A percentile compares a stretch with the other conserved stretches of the same genome.
phyloP scores from a whole-genome alignment of 441 rosid species.

The Pelargonium myrrhifolium region DNA sequence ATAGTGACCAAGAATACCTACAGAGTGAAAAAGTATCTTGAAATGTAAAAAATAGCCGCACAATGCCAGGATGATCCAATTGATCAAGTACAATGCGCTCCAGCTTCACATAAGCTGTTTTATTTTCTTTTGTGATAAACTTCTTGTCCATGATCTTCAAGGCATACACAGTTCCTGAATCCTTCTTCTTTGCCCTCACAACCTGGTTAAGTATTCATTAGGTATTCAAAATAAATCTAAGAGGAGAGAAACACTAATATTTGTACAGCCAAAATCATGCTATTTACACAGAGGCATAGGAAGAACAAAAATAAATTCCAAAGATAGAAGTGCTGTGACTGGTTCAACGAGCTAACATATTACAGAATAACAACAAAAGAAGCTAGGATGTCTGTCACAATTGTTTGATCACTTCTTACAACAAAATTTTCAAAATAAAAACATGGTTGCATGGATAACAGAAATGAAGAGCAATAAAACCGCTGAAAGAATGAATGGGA shows the following conservation, averaged over 20 bases:
- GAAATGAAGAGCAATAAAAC: neutral
- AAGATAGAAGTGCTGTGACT: neutral
- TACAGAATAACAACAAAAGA: neutral
- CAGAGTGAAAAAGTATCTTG: conserved; percentile 57
- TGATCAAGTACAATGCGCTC: conserved; percentile 73
- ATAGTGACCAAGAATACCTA: conserved; percentile 33
- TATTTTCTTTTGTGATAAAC: conserved; percentile 97
- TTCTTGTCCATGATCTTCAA: conserved; percentile 99
- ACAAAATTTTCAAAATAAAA: neutral
- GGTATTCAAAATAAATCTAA: conserved; percentile 20
- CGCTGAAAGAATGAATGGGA: neutral
- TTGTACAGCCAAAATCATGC: neutral
- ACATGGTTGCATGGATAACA: neutral
- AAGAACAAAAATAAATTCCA: neutral
- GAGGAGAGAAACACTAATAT: neutral
- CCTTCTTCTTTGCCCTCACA: conserved; percentile 93
- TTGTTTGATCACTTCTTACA: neutral
- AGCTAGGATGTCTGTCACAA: neutral
- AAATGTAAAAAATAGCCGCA: conserved; percentile 56
- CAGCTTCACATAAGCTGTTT: conserved; percentile 91
- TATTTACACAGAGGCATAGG: too few species aligned
- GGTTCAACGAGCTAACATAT: neutral
- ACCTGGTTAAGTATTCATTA: conserved; percentile 42
- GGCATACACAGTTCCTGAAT: conserved; percentile 75
- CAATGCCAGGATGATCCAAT: conserved; percentile 67